A percentile compares a stretch with the other conserved stretches of the same genome.
phyloP scores from a whole-genome alignment of 2,329 filamentous ascomycete genomes.

The Ophiostoma perfectum region DNA sequence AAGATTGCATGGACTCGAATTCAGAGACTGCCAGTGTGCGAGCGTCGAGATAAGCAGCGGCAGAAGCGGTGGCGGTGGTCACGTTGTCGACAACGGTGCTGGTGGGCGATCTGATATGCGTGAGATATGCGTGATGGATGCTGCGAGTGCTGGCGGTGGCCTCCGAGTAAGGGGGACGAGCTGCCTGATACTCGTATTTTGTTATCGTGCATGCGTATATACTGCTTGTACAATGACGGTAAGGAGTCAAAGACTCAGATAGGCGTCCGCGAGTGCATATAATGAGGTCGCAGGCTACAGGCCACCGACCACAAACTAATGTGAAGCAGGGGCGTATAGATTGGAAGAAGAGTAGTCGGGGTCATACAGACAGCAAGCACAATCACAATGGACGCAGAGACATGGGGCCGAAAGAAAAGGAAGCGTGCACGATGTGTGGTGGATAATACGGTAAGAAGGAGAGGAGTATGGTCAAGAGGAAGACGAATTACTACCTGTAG shows the following conservation, averaged over 20 bases:
- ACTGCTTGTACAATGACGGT: not conserved
- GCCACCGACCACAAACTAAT: too few relatives aligned
- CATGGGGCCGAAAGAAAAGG: not conserved
- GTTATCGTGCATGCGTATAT: not conserved
- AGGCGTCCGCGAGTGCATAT: not conserved
- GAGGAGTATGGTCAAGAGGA: too few relatives aligned
- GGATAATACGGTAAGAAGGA: too few relatives aligned
- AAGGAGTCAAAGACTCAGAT: not conserved
- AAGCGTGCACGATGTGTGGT: not conserved
- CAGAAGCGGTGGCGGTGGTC: not conserved
- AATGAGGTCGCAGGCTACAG: not conserved
- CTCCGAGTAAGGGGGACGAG: not conserved
- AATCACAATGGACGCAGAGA: not conserved
- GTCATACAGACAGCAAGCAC: not conserved
- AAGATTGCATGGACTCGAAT: too few relatives aligned
- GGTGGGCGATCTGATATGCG: not conserved
- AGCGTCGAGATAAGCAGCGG: too few relatives aligned
- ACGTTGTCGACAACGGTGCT: not conserved
- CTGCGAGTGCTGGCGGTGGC: not conserved
- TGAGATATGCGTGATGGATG: conserved; percentile 6
- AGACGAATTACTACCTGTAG: too few relatives aligned
- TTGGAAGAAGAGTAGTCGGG: not conserved
- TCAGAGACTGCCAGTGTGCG: too few relatives aligned
- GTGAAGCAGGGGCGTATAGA: not conserved
- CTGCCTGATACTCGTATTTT: not conserved